Evolutionary conservation across 257 asterid genomes (phyloP).

Genomic region (Solanum pennellii): DNA sequence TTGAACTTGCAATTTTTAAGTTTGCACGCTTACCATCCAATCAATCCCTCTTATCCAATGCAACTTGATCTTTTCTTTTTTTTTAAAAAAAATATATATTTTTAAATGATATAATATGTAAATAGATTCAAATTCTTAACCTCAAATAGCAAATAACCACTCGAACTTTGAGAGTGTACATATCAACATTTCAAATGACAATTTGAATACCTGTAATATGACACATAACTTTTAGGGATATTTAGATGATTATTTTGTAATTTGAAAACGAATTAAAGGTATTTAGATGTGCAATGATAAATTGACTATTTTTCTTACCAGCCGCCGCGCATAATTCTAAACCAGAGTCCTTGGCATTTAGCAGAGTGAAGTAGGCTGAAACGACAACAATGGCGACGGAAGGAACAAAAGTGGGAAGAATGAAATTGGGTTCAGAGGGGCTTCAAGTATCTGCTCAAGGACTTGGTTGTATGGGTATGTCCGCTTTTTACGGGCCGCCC

Average conservation of each 20-base stretch:
- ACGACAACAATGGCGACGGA: not conserved
- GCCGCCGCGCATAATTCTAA: not conserved
- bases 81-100: too few species aligned
- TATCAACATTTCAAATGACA: not conserved
- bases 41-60: too few species aligned
- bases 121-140: too few species aligned
- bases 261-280: too few species aligned
- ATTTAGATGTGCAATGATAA: too few species aligned
- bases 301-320: too few species aligned
- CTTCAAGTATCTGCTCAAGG: constrained; percentile 28
- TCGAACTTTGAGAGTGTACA: not conserved
- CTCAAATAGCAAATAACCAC: too few species aligned
- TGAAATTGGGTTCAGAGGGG: constrained; percentile 27
- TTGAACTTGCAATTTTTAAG: too few species aligned
- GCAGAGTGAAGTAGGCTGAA: not conserved
- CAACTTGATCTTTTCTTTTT: not conserved
- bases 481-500: constrained; percentile 26
- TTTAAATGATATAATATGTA: not conserved
- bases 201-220: too few species aligned
- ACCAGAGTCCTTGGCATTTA: not conserved
- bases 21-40: not conserved
- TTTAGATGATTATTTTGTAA: too few species aligned
- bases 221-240: too few species aligned
- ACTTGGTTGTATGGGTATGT: constrained; percentile 41
- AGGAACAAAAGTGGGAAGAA: constrained; percentile 8